Percentiles rank a stretch among this genome's conserved stretches.
Evolutionary conservation across 192 early-diverging fungal genomes (phyloP).

Genomic region (Pilaira anomala): DNA sequence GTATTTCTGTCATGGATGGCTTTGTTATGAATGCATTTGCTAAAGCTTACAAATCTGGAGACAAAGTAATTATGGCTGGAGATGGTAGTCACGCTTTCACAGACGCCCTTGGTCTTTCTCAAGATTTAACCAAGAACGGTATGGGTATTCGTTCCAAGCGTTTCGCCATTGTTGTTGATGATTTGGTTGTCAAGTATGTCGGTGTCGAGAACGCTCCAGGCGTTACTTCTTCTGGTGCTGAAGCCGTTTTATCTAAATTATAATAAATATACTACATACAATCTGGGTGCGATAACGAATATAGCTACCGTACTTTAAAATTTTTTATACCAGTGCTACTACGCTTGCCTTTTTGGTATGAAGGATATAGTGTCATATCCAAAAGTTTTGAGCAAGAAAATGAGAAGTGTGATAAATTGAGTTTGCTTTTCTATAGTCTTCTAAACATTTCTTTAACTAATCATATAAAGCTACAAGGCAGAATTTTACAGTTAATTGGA

Average conservation of each 20-base stretch:
- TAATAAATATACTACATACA: slow-evolving; percentile 38
- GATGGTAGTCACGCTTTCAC: slow-evolving; percentile 72
- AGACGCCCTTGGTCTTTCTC: slow-evolving; percentile 61
- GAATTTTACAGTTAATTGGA: too few relatives aligned
- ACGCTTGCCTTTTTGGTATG: too few relatives aligned
- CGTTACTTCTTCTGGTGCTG: slow-evolving; percentile 50
- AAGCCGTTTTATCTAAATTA: slow-evolving; percentile 53
- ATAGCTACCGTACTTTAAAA: too few relatives aligned
- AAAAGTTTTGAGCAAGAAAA: too few relatives aligned
- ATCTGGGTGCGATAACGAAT: too few relatives aligned
- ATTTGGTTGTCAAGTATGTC: slow-evolving; percentile 68
- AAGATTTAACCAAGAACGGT: slow-evolving; percentile 56
- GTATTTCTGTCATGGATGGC: slow-evolving; percentile 57
- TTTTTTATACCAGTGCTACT: too few relatives aligned
- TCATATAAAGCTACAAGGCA: too few relatives aligned
- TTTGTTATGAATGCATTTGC: slow-evolving; percentile 58
- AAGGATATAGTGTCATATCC: too few relatives aligned
- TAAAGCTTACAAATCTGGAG: slow-evolving; percentile 41
- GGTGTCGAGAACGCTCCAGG: slow-evolving; percentile 61
- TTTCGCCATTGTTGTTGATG: slow-evolving; percentile 69
- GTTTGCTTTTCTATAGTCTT: too few relatives aligned
- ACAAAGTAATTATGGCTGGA: slow-evolving; percentile 68
- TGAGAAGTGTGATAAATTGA: too few relatives aligned
- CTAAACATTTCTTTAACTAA: too few relatives aligned
- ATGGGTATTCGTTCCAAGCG: slow-evolving; percentile 71